A percentile compares a stretch with the other conserved stretches of the same genome.
These are phyloP conservation scores for Colletotrichum liaoningense DNA, from an alignment of 2,329 filamentous ascomycete genomes.

Conservation along the genomic window DNA sequence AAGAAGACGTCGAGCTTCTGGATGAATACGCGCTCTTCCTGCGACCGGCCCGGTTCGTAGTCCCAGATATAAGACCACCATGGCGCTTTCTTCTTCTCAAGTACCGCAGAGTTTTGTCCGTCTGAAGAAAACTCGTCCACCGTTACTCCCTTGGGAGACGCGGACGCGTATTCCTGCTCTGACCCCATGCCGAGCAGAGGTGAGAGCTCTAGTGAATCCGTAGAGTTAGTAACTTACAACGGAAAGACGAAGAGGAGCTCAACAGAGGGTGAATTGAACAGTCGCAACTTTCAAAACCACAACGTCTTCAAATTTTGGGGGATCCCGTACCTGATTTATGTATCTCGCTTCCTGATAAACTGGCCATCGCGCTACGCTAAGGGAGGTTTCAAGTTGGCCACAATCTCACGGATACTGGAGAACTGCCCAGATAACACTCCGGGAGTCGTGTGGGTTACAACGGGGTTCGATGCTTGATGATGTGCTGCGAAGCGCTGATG, in stretches of 20 bases:
- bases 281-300: background rate
- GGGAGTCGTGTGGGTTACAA: background rate
- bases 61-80: slow-evolving; percentile 51
- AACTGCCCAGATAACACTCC: background rate
- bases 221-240: background rate
- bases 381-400: slow-evolving; percentile 1
- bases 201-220: slow-evolving; percentile 27
- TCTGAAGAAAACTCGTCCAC: slow-evolving; percentile 17
- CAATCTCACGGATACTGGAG: slow-evolving; percentile 2
- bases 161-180: slow-evolving; percentile 27
- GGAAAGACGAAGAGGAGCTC: background rate
- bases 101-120: background rate
- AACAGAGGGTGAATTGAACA: background rate
- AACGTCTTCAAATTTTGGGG: background rate
- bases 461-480: slow-evolving; percentile 15
- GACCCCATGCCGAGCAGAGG: slow-evolving; percentile 31
- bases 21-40: slow-evolving; percentile 41
- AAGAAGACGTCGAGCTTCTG: slow-evolving; percentile 42
- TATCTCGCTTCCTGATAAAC: slow-evolving; percentile 19
- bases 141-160: slow-evolving; percentile 18
- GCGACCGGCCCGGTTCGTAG: slow-evolving; percentile 39
- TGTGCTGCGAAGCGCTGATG: slow-evolving; percentile 30
- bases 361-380: slow-evolving; percentile 26
- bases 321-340: slow-evolving; percentile 27
- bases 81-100: slow-evolving; percentile 4